These are phyloP conservation scores for Pichia kudriavzevii DNA, from an alignment of 1,139 yeast genomes.

Conservation along the genomic window DNA sequence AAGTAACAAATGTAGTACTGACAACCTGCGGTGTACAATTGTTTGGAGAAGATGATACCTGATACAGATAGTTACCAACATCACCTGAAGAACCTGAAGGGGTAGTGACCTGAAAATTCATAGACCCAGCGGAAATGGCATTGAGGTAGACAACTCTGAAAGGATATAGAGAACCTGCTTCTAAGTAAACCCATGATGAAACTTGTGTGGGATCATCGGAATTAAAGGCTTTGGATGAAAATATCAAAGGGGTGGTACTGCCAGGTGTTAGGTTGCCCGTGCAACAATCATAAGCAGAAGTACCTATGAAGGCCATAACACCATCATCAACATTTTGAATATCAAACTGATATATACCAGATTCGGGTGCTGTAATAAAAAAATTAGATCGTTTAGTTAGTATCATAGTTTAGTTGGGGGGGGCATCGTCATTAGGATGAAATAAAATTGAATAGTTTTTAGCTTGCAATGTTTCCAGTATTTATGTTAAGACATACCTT, in stretches of 20 bases:
- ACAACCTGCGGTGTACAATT: slow-evolving; percentile 4
- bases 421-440: no score
- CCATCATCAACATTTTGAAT: slow-evolving; percentile 21
- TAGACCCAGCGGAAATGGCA: slow-evolving; percentile 6
- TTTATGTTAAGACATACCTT: slow-evolving; percentile 2
- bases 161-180: slow-evolving; percentile 23
- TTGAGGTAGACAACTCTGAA: slow-evolving; percentile 22
- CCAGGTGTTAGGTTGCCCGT: slow-evolving; percentile 9
- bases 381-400: slow-evolving; percentile 4
- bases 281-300: slow-evolving; percentile 25
- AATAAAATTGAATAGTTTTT: no score
- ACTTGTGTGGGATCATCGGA: background rate
- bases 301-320: slow-evolving; percentile 21
- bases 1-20: slow-evolving; percentile 1
- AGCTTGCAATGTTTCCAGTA: no score
- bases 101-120: slow-evolving; percentile 10
- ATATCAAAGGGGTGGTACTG: slow-evolving; percentile 10
- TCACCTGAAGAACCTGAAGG: slow-evolving; percentile 14
- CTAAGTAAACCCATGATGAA: slow-evolving; percentile 13
- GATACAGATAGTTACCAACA: slow-evolving; percentile 6
- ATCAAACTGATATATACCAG: slow-evolving; percentile 22
- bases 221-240: slow-evolving; percentile 9
- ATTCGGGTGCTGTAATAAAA: background rate
- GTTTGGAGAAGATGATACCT: background rate
- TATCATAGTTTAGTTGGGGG: slow-evolving; percentile 11